Conservation (phyloP, 2,329 filamentous ascomycete species). For the Cytospora leucostoma region DNA sequence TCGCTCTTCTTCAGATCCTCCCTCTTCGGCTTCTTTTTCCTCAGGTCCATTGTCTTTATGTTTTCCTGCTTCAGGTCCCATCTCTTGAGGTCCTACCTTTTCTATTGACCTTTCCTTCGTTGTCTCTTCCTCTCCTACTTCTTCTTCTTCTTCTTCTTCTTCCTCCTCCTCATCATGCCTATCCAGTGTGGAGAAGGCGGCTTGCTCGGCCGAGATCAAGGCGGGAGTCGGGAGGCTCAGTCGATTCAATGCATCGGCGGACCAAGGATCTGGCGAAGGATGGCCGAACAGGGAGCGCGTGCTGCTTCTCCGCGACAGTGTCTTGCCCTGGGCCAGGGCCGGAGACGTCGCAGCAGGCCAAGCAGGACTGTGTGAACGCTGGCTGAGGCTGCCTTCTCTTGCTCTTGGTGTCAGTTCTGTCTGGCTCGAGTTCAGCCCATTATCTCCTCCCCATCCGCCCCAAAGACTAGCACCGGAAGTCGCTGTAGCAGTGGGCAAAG, state of each 20-base stretch:
- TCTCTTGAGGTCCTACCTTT: too few species aligned
- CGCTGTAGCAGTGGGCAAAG: conserved; percentile 30
- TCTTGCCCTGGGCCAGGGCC: conserved; percentile 35
- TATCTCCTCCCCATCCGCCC: conserved; percentile 35
- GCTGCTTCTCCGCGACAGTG: conserved; percentile 25
- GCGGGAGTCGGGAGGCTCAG: conserved; percentile 22
- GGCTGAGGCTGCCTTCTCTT: conserved; percentile 37
- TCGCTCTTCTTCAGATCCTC: not conserved
- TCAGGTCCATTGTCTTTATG: conserved; percentile 8
- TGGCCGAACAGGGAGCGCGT: conserved; percentile 33
- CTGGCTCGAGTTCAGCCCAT: conserved; percentile 31
- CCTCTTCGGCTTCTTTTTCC: conserved; percentile 15
- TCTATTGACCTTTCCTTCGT: too few species aligned
- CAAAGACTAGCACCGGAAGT: conserved; percentile 32
- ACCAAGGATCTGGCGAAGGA: conserved; percentile 47
- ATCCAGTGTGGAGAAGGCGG: conserved; percentile 23
- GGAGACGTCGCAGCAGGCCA: conserved; percentile 45
- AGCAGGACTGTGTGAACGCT: conserved; percentile 39
- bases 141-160: not conserved
- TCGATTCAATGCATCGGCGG: conserved; percentile 35
- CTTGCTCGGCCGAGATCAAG: conserved; percentile 25
- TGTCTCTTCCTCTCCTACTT: not conserved
- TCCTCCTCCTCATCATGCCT: conserved; percentile 23
- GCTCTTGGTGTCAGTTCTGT: conserved; percentile 35
- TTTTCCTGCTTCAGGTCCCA: too few species aligned